Percentiles rank a stretch among this genome's conserved stretches.
phyloP scores from a whole-genome alignment of 2,329 filamentous ascomycete species.

The Incumbomyces delicatus region DNA sequence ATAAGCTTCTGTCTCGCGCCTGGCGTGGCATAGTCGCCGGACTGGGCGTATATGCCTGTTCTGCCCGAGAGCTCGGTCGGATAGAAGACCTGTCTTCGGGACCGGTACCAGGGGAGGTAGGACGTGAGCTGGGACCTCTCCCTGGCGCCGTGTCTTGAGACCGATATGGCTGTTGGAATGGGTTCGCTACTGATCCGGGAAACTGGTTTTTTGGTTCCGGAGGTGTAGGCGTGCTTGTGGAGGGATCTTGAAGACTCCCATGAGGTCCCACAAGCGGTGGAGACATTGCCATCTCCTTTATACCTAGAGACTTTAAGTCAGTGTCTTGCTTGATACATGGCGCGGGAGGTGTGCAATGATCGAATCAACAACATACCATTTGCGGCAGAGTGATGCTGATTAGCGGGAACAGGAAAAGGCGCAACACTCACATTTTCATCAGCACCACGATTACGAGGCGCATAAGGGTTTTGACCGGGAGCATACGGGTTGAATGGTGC shows the following conservation, averaged over 20 bases:
- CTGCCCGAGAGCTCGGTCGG: neutral
- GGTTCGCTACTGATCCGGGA: neutral
- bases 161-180: neutral
- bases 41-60: neutral
- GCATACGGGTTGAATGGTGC: constrained; percentile 23
- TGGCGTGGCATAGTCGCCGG: neutral
- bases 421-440: constrained; percentile 44
- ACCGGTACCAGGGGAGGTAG: neutral
- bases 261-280: neutral
- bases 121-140: neutral
- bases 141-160: neutral
- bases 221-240: neutral
- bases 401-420: constrained; percentile 25
- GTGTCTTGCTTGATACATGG: constrained; percentile 6
- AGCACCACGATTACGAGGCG: constrained; percentile 30
- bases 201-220: neutral
- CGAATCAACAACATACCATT: constrained; percentile 32
- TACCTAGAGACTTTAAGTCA: constrained; percentile 16
- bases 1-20: neutral
- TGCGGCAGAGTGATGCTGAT: constrained; percentile 26
- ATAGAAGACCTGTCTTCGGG: neutral
- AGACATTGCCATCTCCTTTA: constrained; percentile 16
- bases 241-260: constrained; percentile 13
- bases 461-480: constrained; percentile 30
- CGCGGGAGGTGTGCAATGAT: constrained; percentile 14